phyloP scores from a whole-genome alignment of 1,284 basidiomycete species.

The Austroboletus novae-zelandiae region DNA sequence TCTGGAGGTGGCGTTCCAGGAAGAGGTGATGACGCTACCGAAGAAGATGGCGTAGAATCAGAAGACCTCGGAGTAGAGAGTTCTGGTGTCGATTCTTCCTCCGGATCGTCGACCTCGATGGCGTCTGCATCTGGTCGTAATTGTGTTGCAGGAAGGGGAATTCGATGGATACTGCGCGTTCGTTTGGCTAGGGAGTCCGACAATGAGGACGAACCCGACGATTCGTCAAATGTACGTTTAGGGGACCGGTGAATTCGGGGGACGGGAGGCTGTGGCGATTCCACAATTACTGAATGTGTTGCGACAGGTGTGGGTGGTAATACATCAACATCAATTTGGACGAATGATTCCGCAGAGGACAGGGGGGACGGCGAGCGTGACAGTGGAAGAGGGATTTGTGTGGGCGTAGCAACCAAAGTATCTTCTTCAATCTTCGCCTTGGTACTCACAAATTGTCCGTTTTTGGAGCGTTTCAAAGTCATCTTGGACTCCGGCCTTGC shows the following conservation, averaged over 20 bases:
- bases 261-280: conserved; percentile 31
- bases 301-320: conserved; percentile 26
- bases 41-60: conserved; percentile 39
- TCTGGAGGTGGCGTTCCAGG: conserved; percentile 36
- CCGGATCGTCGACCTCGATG: conserved; percentile 33
- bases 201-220: conserved; percentile 45
- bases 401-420: conserved; percentile 18
- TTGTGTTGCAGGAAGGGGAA: conserved; percentile 19
- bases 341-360: conserved; percentile 30
- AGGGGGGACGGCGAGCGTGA: conserved; percentile 49
- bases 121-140: conserved; percentile 18
- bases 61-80: conserved; percentile 43
- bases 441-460: conserved; percentile 25
- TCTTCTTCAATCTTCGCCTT: conserved; percentile 25
- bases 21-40: conserved; percentile 39
- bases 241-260: conserved; percentile 47
- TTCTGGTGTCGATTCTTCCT: conserved; percentile 42
- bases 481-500: conserved; percentile 27
- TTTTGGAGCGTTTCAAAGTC: conserved; percentile 30
- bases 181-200: conserved; percentile 46
- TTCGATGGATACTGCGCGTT: conserved; percentile 32
- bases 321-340: conserved; percentile 28
- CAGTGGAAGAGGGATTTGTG: conserved; percentile 40
- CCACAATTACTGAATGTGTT: conserved; percentile 12
- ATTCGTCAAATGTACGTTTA: conserved; percentile 68